Base-by-base conservation (phyloP, 768 basidiomycete species). In the Boletus vermiculosoides region DNA sequence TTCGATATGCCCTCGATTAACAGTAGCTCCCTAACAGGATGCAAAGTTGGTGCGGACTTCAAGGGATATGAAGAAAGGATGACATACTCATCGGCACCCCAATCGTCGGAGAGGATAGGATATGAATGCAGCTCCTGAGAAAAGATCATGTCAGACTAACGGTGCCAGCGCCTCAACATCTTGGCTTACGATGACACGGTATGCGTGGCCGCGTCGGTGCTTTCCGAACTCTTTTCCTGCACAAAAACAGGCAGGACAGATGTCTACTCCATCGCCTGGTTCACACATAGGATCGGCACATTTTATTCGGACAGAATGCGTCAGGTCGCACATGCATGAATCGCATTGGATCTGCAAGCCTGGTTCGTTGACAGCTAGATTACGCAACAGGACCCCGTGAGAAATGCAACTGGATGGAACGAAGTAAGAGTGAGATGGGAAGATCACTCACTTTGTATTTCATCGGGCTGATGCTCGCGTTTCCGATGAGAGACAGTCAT, bases 1-100 rank as follows among this genome's bases (percentile, higher is more conserved):
- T 83, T 80, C 8, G 90, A 82, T 33, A 94, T 85, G 31, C 94
- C 97, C 53, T 95, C 93, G 45, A 98, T 77, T 18, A 99, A 77
- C 8, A 96, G 76, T 2, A 98, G 79, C 70, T 99, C 96, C 74
- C 93, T 95, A 63, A 23, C 6, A 22, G 13, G 34, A 47, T 30
- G 28, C 62, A 25, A 48, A 8, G 57, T 61, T 50, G 49, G 53
- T 12, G 41, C 39, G 49, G 46, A 44, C 34, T 40, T 22, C 20
- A 37, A 31, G 39, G 22, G 50, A 37, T 42, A 55, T 37, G 3
- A 30, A 33, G 41, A 42, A 46, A 25, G 50, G 5, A 54, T 4
- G 48, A 77, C 86, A 73, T 64, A 94, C 92, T 99, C 96, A 72
- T 98, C 96, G 10, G 95, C 96, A 39, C 94, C 96, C 97, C 96